Conservation (phyloP, 352 stramenopile species). For the Peronospora belbahrii region DNA sequence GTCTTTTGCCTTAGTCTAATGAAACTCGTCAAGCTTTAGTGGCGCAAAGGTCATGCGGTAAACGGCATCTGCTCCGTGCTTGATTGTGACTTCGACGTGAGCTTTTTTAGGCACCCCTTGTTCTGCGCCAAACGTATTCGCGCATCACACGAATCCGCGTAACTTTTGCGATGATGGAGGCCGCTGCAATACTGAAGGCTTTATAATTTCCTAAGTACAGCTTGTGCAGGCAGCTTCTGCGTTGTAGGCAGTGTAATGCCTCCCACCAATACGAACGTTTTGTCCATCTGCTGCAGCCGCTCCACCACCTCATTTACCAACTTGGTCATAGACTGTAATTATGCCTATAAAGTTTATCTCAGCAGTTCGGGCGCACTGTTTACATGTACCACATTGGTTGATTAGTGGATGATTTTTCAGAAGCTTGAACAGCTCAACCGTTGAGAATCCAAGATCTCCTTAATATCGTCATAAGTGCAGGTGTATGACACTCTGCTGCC, state of each 20-base stretch:
- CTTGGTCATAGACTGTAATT: slow-evolving; percentile 91
- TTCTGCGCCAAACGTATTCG: slow-evolving; percentile 92
- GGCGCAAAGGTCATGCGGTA: slow-evolving; percentile 96
- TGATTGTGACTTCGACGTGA: slow-evolving; percentile 86
- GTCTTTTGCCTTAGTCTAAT: slow-evolving; percentile 16
- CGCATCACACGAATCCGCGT: slow-evolving; percentile 96
- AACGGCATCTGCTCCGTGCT: slow-evolving; percentile 89
- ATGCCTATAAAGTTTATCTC: slow-evolving; percentile 98
- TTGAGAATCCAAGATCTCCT: slow-evolving; percentile 92
- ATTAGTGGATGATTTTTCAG: slow-evolving; percentile 76
- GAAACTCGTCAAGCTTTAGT: slow-evolving; percentile 72
- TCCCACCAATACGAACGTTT: slow-evolving; percentile 91
- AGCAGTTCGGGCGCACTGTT: slow-evolving; percentile 88
- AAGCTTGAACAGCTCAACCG: slow-evolving; percentile 87
- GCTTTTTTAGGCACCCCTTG: slow-evolving; percentile 94
- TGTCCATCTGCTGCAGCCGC: slow-evolving; percentile 19
- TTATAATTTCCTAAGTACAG: slow-evolving; percentile 92
- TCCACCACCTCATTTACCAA: slow-evolving; percentile 60
- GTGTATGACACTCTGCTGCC: slow-evolving; percentile 63
- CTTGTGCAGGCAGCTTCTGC: slow-evolving; percentile 81
- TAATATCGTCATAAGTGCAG: slow-evolving; percentile 86
- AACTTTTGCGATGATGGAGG: slow-evolving; percentile 98
- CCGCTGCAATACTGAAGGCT: slow-evolving; percentile 94
- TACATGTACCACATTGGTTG: slow-evolving; percentile 82
- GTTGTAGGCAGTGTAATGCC: slow-evolving; percentile 91